Conservation (phyloP, 352 stramenopile species). For the Phytopythium boreale region DNA sequence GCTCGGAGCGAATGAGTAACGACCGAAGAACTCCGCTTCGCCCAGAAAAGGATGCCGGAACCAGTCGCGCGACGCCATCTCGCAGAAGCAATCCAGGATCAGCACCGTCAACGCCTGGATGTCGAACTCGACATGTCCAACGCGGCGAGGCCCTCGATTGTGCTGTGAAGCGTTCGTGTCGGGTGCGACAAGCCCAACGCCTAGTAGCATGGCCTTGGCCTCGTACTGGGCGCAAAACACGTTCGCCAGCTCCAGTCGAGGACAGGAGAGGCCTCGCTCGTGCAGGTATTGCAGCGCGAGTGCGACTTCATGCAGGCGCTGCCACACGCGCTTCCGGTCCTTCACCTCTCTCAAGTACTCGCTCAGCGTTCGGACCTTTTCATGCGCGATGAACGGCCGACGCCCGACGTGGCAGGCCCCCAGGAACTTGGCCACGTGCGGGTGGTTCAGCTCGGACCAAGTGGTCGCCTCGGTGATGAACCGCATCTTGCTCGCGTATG, state of each 20-base stretch:
- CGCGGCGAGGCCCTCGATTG: too few relatives aligned
- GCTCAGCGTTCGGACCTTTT: not conserved
- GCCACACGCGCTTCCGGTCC: not conserved
- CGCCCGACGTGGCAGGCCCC: not conserved
- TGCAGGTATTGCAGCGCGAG: not conserved
- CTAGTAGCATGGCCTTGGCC: not conserved
- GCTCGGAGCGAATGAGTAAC: not conserved
- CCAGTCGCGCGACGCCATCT: not conserved
- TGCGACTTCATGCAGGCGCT: not conserved
- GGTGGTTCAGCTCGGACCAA: not conserved
- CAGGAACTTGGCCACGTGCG: conserved; percentile 7
- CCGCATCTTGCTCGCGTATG: not conserved
- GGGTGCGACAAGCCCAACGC: not conserved
- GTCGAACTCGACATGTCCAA: not conserved
- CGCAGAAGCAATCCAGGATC: not conserved
- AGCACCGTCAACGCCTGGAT: not conserved
- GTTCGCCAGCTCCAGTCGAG: not conserved
- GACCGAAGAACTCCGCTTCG: not conserved
- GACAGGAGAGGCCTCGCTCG: not conserved
- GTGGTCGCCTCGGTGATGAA: not conserved
- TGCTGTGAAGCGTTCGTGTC: not conserved
- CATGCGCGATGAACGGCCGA: not conserved
- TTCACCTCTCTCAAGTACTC: not conserved
- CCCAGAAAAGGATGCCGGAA: not conserved
- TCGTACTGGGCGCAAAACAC: not conserved